phyloP scores from a whole-genome alignment of 1,284 basidiomycete species.

The Moesziomyces globuligerus region DNA sequence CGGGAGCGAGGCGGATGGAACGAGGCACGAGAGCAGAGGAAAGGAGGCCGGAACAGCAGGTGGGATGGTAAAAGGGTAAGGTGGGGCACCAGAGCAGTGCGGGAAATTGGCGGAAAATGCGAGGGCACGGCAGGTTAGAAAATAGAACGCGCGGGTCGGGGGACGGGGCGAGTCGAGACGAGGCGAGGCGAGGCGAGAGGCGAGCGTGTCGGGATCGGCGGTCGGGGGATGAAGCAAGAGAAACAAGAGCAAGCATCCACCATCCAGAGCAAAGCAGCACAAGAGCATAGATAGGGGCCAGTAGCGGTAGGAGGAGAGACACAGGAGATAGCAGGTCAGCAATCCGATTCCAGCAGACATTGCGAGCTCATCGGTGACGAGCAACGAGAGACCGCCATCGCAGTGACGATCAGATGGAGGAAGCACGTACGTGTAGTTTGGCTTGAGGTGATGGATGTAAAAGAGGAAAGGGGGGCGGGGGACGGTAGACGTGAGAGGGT shows the following conservation, averaged over 20 bases:
- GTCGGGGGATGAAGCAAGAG: slow-evolving; percentile 11
- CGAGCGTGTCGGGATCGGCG: slow-evolving; percentile 8
- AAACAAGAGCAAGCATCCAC: neutral
- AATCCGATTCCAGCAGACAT: neutral
- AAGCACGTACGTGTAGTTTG: slow-evolving; percentile 34
- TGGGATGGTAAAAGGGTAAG: neutral
- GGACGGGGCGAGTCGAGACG: slow-evolving; percentile 16
- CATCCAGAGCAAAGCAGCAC: slow-evolving; percentile 6
- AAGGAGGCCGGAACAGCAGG: neutral
- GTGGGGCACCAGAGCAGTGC: slow-evolving; percentile 39
- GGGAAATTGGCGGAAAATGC: slow-evolving; percentile 31
- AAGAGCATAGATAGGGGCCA: slow-evolving; percentile 2
- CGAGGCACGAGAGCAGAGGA: slow-evolving; percentile 40
- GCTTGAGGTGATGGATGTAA: slow-evolving; percentile 43
- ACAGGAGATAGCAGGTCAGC: slow-evolving; percentile 1
- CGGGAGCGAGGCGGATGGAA: neutral
- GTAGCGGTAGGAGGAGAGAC: slow-evolving; percentile 4
- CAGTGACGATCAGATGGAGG: slow-evolving; percentile 9
- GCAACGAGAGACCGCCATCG: slow-evolving; percentile 1
- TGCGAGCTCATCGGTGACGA: no score
- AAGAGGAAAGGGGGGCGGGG: slow-evolving; percentile 22
- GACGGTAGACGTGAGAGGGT: slow-evolving; percentile 7
- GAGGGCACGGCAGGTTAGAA: slow-evolving; percentile 12
- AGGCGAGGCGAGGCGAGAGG: slow-evolving; percentile 6
- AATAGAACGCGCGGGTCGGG: slow-evolving; percentile 31